Conservation (phyloP, 169 alveolate species). For the Eimeria acervulina region DNA sequence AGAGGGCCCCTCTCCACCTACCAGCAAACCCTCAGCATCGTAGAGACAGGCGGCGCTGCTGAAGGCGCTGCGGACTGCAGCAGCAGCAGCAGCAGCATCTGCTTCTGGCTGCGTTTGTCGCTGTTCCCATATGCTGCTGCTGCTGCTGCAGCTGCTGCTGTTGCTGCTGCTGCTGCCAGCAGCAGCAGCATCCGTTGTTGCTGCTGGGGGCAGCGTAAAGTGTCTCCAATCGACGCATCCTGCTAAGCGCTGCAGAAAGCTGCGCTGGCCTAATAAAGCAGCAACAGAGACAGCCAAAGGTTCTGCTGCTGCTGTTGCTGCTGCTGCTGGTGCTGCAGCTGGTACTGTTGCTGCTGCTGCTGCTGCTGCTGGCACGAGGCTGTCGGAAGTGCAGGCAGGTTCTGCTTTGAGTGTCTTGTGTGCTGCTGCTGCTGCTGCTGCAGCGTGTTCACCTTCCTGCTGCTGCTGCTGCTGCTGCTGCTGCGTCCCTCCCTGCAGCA, state of each 20-base stretch:
- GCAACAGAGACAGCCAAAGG: conserved; percentile 36
- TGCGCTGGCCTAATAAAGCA: conserved; percentile 25
- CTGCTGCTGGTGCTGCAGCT: conserved; percentile 23
- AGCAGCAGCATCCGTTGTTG: not conserved
- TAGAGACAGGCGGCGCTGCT: conserved; percentile 47
- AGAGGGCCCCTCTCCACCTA: not conserved
- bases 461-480: conserved; percentile 8
- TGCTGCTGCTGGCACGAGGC: not conserved
- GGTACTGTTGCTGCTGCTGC: conserved; percentile 29
- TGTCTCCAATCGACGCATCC: not conserved
- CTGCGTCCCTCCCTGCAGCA: not conserved
- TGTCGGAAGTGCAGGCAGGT: not conserved
- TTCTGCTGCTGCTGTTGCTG: not conserved
- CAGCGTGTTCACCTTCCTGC: not conserved
- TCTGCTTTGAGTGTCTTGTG: not conserved
- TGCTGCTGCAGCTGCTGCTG: not conserved
- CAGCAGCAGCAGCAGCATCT: conserved; percentile 23
- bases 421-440: conserved; percentile 1
- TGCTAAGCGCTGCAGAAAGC: conserved; percentile 21
- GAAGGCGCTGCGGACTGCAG: not conserved
- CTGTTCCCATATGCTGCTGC: conserved; percentile 3
- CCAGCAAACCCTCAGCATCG: conserved; percentile 27
- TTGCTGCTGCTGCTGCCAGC: conserved; percentile 17
- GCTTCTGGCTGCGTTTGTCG: not conserved
- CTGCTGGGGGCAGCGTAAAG: not conserved